Evolutionary conservation across 106 monocot species (phyloP).

Genomic region (Dendrobium catenatum): DNA sequence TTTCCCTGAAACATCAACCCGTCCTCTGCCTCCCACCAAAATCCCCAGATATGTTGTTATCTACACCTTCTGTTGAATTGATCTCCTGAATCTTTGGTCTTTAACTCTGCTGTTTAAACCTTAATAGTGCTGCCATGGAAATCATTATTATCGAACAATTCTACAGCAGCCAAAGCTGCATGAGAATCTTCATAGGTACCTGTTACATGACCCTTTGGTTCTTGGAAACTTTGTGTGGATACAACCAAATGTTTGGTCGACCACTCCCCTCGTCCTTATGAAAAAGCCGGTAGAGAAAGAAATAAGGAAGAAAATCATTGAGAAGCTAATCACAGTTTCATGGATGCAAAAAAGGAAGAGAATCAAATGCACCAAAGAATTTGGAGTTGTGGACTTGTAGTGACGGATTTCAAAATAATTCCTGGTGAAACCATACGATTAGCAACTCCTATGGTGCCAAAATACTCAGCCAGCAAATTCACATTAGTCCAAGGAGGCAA

Average conservation of each 20-base stretch:
- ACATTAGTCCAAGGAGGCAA: conserved; percentile 91
- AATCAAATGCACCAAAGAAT: neutral
- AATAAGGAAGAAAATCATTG: neutral
- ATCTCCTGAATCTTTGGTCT: conserved; percentile 59
- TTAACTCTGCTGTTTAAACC: conserved; percentile 81
- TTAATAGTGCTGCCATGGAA: conserved; percentile 86
- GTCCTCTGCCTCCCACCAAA: conserved; percentile 55
- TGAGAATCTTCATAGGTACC: conserved; percentile 98
- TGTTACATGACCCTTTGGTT: conserved; percentile 99
- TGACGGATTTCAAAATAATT: conserved; percentile 41
- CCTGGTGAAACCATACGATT: conserved; percentile 77
- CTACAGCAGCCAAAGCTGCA: conserved; percentile 90
- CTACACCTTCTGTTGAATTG: conserved; percentile 16
- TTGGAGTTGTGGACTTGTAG: neutral
- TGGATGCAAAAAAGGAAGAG: neutral
- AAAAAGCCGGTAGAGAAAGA: neutral
- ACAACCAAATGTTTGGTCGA: conserved; percentile 90
- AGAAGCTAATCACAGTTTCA: neutral
- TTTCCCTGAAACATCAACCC: conserved; percentile 64
- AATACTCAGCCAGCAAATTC: conserved; percentile 79
- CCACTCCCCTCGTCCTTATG: conserved; percentile 96
- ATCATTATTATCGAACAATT: conserved; percentile 94
- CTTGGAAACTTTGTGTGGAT: conserved; percentile 82
- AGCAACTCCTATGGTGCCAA: conserved; percentile 98
- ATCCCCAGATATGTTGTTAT: conserved; percentile 14